Conservation (phyloP, 2,329 filamentous ascomycete genomes). For the Clonostachys solani region DNA sequence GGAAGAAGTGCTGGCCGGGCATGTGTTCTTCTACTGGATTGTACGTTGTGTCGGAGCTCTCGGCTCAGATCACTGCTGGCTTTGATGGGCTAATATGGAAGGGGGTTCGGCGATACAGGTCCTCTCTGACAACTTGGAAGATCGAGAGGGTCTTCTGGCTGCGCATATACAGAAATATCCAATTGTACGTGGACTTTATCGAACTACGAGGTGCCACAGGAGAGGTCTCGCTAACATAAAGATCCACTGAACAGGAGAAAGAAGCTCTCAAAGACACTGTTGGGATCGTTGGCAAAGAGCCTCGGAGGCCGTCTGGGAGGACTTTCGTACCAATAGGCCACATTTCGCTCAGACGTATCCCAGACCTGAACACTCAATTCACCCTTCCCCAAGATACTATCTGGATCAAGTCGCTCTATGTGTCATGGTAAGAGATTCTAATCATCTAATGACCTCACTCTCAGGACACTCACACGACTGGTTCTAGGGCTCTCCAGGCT, state of each 20-base stretch:
- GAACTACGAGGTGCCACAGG: not conserved
- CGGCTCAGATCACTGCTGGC: not conserved
- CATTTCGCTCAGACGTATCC: constrained; percentile 26
- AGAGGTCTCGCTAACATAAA: not conserved
- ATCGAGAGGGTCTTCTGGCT: constrained; percentile 18
- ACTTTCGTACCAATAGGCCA: constrained; percentile 33
- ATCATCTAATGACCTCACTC: not conserved
- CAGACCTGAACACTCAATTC: constrained; percentile 20
- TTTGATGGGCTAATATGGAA: not conserved
- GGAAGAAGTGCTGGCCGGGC: constrained; percentile 22
- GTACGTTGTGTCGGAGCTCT: constrained; percentile 17
- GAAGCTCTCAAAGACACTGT: constrained; percentile 27
- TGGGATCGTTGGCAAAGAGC: constrained; percentile 14
- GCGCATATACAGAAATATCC: constrained; percentile 20
- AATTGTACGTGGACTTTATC: constrained; percentile 13
- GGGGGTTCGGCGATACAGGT: not conserved
- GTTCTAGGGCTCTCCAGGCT: constrained; percentile 20
- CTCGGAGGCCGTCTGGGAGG: constrained; percentile 18
- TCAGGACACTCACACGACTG: not conserved
- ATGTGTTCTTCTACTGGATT: constrained; percentile 33
- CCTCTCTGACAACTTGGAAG: constrained; percentile 19
- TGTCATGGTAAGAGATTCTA: constrained; percentile 21
- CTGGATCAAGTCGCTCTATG: constrained; percentile 34
- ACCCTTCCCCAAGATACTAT: constrained; percentile 20
- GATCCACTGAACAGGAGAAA: constrained; percentile 16